A percentile compares a stretch with the other conserved stretches of the same genome.
phyloP scores from a whole-genome alignment of 352 stramenopile species.

The Globisporangium solare region DNA sequence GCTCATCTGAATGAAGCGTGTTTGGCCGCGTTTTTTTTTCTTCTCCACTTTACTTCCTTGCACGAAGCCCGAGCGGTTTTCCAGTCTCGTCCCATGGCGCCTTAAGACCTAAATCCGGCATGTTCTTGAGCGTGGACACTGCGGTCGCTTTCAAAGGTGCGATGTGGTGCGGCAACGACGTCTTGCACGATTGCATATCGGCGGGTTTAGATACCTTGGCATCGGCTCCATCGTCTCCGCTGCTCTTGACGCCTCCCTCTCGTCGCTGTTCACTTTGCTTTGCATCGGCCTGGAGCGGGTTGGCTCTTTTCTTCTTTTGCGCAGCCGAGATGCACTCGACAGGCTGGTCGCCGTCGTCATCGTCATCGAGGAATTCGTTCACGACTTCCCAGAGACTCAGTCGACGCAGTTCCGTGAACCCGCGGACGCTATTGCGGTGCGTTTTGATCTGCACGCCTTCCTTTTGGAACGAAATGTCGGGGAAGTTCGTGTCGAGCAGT shows the following conservation, averaged over 20 bases:
- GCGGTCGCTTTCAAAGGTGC: constrained; percentile 59
- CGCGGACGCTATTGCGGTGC: constrained; percentile 63
- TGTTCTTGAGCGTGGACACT: constrained; percentile 47
- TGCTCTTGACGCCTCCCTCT: constrained; percentile 54
- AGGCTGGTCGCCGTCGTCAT: constrained; percentile 28
- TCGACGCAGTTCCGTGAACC: constrained; percentile 60
- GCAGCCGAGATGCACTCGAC: constrained; percentile 23
- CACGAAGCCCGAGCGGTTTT: constrained; percentile 56
- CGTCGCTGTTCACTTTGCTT: constrained; percentile 53
- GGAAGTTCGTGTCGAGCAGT: constrained; percentile 92
- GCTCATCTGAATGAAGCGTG: not conserved
- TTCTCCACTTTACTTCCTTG: constrained; percentile 29
- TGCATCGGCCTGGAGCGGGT: constrained; percentile 31
- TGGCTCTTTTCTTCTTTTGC: constrained; percentile 5
- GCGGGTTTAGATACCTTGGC: constrained; percentile 34
- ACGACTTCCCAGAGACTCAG: constrained; percentile 82
- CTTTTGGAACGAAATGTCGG: constrained; percentile 89
- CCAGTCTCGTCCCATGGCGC: constrained; percentile 78
- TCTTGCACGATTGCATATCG: constrained; percentile 46
- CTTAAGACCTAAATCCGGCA: constrained; percentile 67
- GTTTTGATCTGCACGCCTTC: constrained; percentile 82
- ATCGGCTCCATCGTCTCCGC: constrained; percentile 23
- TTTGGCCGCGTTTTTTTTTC: not conserved
- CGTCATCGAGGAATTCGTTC: constrained; percentile 52
- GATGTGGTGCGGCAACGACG: constrained; percentile 76